phyloP scores from a whole-genome alignment of 139 green algal species.

The Volvox reticuliferus region DNA sequence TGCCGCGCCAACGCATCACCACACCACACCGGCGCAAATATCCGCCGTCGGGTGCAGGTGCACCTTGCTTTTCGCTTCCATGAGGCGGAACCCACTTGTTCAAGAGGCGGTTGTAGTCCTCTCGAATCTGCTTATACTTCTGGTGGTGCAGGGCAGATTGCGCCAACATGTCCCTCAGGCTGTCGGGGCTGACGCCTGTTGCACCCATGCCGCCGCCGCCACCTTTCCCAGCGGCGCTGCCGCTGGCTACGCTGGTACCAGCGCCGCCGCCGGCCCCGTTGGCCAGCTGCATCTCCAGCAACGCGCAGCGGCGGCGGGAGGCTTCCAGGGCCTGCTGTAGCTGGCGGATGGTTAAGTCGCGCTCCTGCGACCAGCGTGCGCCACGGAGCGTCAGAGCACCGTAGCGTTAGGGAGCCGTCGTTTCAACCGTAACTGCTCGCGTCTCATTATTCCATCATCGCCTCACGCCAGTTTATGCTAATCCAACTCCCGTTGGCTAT shows the following conservation, averaged over 20 bases:
- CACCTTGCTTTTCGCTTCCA: no score
- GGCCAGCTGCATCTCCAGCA: conserved; percentile 50
- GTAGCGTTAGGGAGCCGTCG: background rate
- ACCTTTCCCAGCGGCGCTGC: background rate
- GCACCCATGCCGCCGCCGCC: background rate
- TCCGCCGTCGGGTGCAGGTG: no score
- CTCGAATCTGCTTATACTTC: conserved; percentile 64
- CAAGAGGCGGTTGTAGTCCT: conserved; percentile 64
- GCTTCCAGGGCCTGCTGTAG: conserved; percentile 60
- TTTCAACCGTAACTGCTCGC: no score
- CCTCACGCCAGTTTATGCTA: no score
- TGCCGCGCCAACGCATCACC: no score
- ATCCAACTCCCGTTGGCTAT: no score
- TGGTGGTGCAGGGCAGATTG: conserved; percentile 56
- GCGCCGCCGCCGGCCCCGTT: background rate
- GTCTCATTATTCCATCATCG: no score
- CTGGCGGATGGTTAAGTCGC: conserved; percentile 54
- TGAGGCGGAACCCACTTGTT: conserved; percentile 47
- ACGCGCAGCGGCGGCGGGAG: conserved; percentile 36
- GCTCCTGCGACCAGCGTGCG: conserved; percentile 43
- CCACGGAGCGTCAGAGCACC: background rate
- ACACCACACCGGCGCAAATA: no score
- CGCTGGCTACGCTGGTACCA: background rate
- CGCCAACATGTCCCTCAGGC: conserved; percentile 46
- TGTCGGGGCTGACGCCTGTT: conserved; percentile 19